These are phyloP conservation scores for Kipferlia bialata DNA, from an alignment of 78 protist species.

Conservation along the genomic window DNA sequence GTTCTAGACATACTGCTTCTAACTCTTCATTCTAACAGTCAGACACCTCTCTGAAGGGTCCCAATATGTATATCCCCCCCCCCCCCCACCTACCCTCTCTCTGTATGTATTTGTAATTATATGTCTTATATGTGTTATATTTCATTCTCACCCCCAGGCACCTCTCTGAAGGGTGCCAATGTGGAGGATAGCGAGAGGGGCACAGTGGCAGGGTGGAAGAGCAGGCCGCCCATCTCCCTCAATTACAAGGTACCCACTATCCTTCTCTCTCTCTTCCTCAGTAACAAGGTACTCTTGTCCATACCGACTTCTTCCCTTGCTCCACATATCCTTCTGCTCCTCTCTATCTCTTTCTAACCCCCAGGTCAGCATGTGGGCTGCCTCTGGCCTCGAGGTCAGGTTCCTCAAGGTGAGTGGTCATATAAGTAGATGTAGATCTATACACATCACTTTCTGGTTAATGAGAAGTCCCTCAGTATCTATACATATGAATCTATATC, in stretches of 20 bases:
- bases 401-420: slow-evolving; percentile 66
- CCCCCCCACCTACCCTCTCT: slow-evolving; percentile 4
- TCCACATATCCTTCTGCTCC: neutral
- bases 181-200: too few relatives aligned
- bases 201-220: slow-evolving; percentile 45
- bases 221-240: slow-evolving; percentile 80
- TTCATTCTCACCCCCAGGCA: too few relatives aligned
- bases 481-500: too few relatives aligned
- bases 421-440: too few relatives aligned
- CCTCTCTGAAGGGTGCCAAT: too few relatives aligned
- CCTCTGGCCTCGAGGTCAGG: slow-evolving; percentile 83
- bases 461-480: too few relatives aligned
- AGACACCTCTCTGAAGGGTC: slow-evolving; percentile 51
- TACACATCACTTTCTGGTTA: too few relatives aligned
- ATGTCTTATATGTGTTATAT: too few relatives aligned
- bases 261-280: neutral
- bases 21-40: too few relatives aligned
- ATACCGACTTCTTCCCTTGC: neutral
- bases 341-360: too few relatives aligned
- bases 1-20: neutral
- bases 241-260: slow-evolving; percentile 54
- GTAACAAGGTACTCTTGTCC: neutral
- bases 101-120: too few relatives aligned
- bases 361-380: slow-evolving; percentile 84
- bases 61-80: too few relatives aligned